These are phyloP conservation scores for Psilocybe subaeruginosa DNA, from an alignment of 768 basidiomycete species.

Conservation along the genomic window DNA sequence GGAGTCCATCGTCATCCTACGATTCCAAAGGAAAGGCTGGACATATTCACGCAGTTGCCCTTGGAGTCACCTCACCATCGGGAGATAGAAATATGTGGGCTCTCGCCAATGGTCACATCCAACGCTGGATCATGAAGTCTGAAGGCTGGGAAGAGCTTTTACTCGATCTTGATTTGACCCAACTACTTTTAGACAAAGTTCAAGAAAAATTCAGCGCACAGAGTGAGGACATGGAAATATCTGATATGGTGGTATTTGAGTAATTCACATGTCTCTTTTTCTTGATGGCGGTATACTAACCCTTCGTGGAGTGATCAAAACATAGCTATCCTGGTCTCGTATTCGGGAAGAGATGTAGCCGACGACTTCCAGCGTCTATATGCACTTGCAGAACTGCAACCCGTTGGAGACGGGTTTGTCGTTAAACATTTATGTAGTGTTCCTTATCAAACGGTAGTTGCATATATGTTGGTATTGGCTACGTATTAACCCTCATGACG, in stretches of 20 bases:
- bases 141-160: slow-evolving; percentile 75
- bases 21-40: slow-evolving; percentile 49
- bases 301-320: slow-evolving; percentile 43
- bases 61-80: slow-evolving; percentile 43
- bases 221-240: slow-evolving; percentile 69
- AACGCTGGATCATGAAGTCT: slow-evolving; percentile 68
- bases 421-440: slow-evolving; percentile 57
- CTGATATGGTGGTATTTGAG: slow-evolving; percentile 60
- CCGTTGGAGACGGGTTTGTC: slow-evolving; percentile 41
- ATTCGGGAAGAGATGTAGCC: slow-evolving; percentile 55
- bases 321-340: slow-evolving; percentile 68
- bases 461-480: background rate
- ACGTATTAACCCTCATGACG: background rate
- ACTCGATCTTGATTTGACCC: slow-evolving; percentile 58
- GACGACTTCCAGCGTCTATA: slow-evolving; percentile 64
- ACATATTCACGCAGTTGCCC: slow-evolving; percentile 66
- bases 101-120: slow-evolving; percentile 66
- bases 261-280: slow-evolving; percentile 8
- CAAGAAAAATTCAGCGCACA: slow-evolving; percentile 42
- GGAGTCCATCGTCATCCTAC: slow-evolving; percentile 40
- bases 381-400: slow-evolving; percentile 57
- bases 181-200: slow-evolving; percentile 49
- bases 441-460: slow-evolving; percentile 72
- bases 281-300: slow-evolving; percentile 5
- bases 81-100: slow-evolving; percentile 67